Percentiles rank a stretch among this genome's conserved stretches.
Conservation (phyloP, 192 early-diverging fungal species). For the Coemansia sp. region DNA sequence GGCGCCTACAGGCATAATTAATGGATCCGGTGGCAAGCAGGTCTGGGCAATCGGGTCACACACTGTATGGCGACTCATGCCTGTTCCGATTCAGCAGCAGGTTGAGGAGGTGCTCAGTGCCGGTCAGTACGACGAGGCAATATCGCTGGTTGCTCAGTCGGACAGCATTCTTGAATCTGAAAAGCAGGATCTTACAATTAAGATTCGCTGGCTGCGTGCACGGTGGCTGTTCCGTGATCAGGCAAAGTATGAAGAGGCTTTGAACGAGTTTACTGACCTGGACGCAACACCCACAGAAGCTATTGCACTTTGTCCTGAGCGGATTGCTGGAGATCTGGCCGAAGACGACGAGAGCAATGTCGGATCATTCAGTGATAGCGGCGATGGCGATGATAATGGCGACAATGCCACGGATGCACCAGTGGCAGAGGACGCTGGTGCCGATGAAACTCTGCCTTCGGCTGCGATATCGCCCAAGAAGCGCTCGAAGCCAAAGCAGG, state of each 20-base stretch:
- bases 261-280: conserved; percentile 65
- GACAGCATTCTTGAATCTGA: conserved; percentile 70
- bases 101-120: conserved; percentile 71
- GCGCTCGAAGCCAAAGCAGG: conserved; percentile 17
- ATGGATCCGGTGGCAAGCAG: conserved; percentile 69
- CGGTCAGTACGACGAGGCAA: conserved; percentile 70
- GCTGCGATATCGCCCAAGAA: neutral
- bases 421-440: conserved; percentile 8
- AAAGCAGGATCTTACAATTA: conserved; percentile 60
- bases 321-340: conserved; percentile 63
- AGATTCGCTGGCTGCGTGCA: conserved; percentile 65
- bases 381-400: conserved; percentile 11
- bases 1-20: conserved; percentile 44
- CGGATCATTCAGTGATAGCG: conserved; percentile 2
- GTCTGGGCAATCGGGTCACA: conserved; percentile 66
- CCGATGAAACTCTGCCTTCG: conserved; percentile 1
- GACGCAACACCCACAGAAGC: conserved; percentile 64
- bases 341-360: conserved; percentile 31
- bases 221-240: conserved; percentile 66
- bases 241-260: conserved; percentile 61
- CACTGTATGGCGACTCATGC: conserved; percentile 73
- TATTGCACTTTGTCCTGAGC: conserved; percentile 66
- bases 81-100: conserved; percentile 51
- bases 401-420: conserved; percentile 2
- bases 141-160: conserved; percentile 71